These are phyloP conservation scores for Clausena lansium DNA, from an alignment of 345 rosid species.

Conservation along the genomic window DNA sequence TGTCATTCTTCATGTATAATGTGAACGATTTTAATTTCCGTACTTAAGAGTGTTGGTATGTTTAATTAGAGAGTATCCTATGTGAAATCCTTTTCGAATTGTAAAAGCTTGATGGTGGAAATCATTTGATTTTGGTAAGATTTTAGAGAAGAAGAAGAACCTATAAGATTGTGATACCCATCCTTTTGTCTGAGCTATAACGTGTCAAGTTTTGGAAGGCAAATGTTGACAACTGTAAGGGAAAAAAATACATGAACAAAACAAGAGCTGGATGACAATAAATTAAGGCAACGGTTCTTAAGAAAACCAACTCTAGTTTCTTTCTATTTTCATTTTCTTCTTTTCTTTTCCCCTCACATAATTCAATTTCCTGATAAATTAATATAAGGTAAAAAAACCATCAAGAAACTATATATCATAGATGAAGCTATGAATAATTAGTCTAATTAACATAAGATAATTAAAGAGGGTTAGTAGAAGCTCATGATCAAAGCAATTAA, in stretches of 20 bases:
- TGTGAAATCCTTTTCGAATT: not conserved
- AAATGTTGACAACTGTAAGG: slow-evolving; percentile 41
- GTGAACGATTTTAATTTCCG: too few relatives aligned
- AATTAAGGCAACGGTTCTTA: slow-evolving; percentile 5
- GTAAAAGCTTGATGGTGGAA: not conserved
- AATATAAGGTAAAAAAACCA: not conserved
- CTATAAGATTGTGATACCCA: slow-evolving; percentile 26
- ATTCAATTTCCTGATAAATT: not conserved
- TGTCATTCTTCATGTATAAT: too few relatives aligned
- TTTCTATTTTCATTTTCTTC: not conserved
- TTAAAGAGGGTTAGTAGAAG: not conserved
- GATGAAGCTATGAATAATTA: not conserved
- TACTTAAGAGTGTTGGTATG: too few relatives aligned
- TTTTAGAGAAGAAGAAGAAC: not conserved
- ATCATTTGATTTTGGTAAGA: not conserved
- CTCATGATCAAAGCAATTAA: not conserved
- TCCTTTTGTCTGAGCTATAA: slow-evolving; percentile 28
- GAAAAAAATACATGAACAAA: slow-evolving; percentile 31
- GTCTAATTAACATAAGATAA: not conserved
- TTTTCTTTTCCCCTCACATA: not conserved
- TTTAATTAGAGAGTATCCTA: too few relatives aligned
- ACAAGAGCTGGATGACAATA: slow-evolving; percentile 53
- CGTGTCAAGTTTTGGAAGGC: slow-evolving; percentile 46
- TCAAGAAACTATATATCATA: not conserved
- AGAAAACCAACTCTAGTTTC: not conserved